These are phyloP conservation scores for Xylaria intraflava DNA, from an alignment of 495 filamentous ascomycete species.

Conservation along the genomic window DNA sequence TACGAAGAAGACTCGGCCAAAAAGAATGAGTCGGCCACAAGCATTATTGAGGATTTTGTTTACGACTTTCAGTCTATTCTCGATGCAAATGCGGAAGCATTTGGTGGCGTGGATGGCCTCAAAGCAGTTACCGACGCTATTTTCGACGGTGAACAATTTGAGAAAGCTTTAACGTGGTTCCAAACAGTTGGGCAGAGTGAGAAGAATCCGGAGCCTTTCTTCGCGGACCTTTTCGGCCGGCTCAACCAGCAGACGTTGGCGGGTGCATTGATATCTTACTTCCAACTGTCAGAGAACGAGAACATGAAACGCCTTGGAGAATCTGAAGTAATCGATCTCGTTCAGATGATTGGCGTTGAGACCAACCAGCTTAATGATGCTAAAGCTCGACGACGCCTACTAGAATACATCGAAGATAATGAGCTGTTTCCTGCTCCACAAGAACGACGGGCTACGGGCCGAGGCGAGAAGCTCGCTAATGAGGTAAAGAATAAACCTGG, in stretches of 20 bases:
- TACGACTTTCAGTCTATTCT: slow-evolving; percentile 2
- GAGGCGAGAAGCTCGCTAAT: neutral
- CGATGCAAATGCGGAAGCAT: neutral
- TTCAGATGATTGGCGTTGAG: neutral
- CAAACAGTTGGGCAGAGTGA: neutral
- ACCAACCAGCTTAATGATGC: neutral
- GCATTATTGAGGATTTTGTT: slow-evolving; percentile 15
- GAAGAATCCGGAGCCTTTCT: neutral
- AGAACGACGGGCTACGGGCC: neutral
- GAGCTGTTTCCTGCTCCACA: neutral
- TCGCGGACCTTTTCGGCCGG: neutral
- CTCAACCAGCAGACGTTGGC: neutral
- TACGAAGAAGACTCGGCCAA: slow-evolving; percentile 7
- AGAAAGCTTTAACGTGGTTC: neutral
- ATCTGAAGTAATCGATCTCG: neutral
- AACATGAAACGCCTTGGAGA: neutral
- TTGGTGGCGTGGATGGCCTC: slow-evolving; percentile 1
- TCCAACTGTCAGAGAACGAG: neutral
- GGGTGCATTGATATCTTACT: neutral
- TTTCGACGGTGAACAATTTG: neutral
- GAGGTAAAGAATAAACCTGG: neutral
- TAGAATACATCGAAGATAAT: neutral
- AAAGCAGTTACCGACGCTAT: slow-evolving; percentile 2
- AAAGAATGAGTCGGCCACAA: slow-evolving; percentile 22
- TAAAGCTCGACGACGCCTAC: neutral